These are phyloP conservation scores for Talaromyces thailandensis DNA, from an alignment of 495 filamentous ascomycete species.

Conservation along the genomic window DNA sequence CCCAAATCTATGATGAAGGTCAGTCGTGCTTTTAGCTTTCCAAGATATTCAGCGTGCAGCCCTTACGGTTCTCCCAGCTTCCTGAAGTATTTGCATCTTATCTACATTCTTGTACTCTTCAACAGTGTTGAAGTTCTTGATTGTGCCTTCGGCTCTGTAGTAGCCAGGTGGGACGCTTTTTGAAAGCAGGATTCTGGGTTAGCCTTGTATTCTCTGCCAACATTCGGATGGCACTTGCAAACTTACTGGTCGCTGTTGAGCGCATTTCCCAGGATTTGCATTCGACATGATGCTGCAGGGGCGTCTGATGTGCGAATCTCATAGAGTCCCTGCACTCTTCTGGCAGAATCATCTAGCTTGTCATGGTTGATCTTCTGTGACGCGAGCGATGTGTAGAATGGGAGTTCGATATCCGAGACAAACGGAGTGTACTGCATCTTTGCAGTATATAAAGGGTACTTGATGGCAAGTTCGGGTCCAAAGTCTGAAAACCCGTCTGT, in stretches of 20 bases:
- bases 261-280: conserved; percentile 83
- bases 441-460: background rate
- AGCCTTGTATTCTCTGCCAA: background rate
- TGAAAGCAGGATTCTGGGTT: background rate
- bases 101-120: conserved; percentile 81
- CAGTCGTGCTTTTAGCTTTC: background rate
- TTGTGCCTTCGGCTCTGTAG: conserved; percentile 82
- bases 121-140: conserved; percentile 93
- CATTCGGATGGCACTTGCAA: background rate
- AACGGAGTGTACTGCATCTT: conserved; percentile 70
- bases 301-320: conserved; percentile 63
- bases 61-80: conserved; percentile 65
- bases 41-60: background rate
- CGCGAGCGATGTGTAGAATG: conserved; percentile 85
- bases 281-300: conserved; percentile 63
- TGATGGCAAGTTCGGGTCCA: background rate
- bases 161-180: conserved; percentile 60
- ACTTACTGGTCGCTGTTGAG: conserved; percentile 74
- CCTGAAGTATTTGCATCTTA: conserved; percentile 60
- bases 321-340: conserved; percentile 80
- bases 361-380: conserved; percentile 92
- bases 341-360: conserved; percentile 86
- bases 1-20: conserved; percentile 64
- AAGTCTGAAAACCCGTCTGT: background rate
- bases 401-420: conserved; percentile 86